These are phyloP conservation scores for Debaryomyces fabryi DNA, from an alignment of 1,139 yeast species.

Conservation along the genomic window DNA sequence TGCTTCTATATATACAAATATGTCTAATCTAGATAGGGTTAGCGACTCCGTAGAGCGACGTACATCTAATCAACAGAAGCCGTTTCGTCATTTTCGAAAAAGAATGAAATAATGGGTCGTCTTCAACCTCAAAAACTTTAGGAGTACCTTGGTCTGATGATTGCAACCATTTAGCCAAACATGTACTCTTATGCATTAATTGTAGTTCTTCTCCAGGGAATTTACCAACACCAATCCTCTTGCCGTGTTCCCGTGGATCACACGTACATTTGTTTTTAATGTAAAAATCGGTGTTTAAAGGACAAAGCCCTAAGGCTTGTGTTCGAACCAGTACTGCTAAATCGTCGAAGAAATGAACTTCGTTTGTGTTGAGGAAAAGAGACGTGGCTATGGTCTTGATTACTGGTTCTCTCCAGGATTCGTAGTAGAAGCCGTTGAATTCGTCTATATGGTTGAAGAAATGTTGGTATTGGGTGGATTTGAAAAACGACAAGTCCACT, in stretches of 20 bases:
- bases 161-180: slow-evolving; percentile 9
- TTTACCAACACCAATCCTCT: background rate
- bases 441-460: slow-evolving; percentile 18
- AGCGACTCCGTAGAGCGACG: background rate
- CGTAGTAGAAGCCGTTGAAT: slow-evolving; percentile 17
- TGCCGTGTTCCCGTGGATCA: slow-evolving; percentile 14
- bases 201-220: background rate
- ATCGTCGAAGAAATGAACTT: slow-evolving; percentile 21
- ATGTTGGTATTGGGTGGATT: slow-evolving; percentile 14
- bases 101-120: background rate
- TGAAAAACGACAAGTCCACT: slow-evolving; percentile 17
- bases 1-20: background rate
- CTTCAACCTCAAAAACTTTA: background rate
- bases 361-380: slow-evolving; percentile 15
- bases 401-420: slow-evolving; percentile 23
- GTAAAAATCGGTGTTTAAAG: slow-evolving; percentile 17
- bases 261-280: slow-evolving; percentile 16
- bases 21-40: background rate
- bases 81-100: background rate
- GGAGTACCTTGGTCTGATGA: slow-evolving; percentile 1
- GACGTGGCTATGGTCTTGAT: slow-evolving; percentile 20
- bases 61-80: background rate
- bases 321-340: slow-evolving; percentile 16
- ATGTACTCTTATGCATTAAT: slow-evolving; percentile 8
- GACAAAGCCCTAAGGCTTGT: slow-evolving; percentile 20